Conservation (phyloP, 2,329 filamentous ascomycete species). For the Exophiala spinifera region DNA sequence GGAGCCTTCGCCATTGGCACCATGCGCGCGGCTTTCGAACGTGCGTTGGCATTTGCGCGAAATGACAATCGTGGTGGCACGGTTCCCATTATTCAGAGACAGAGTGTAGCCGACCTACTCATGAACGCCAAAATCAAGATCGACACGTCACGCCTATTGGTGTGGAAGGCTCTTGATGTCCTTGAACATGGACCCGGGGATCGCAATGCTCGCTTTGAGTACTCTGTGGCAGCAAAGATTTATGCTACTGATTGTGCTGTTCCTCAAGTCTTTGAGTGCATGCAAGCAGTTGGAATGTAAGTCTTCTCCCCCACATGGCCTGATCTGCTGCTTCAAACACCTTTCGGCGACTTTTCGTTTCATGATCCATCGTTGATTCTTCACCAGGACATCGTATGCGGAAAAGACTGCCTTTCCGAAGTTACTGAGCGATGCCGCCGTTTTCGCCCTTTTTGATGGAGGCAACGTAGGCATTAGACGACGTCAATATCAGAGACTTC, state of each 20-base stretch:
- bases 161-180: constrained; percentile 50
- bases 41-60: constrained; percentile 50
- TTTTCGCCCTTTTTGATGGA: constrained; percentile 51
- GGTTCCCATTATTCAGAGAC: constrained; percentile 45
- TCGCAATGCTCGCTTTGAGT: constrained; percentile 43
- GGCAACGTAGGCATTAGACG: constrained; percentile 54
- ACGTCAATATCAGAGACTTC: constrained; percentile 35
- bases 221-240: constrained; percentile 51
- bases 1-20: constrained; percentile 54
- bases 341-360: constrained; percentile 8
- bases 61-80: constrained; percentile 44
- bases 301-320: constrained; percentile 22
- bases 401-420: constrained; percentile 42
- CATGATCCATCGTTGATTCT: neutral
- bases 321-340: no score
- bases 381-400: constrained; percentile 36
- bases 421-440: constrained; percentile 45
- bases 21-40: constrained; percentile 53
- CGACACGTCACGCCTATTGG: constrained; percentile 49
- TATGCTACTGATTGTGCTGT: constrained; percentile 50
- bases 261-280: constrained; percentile 47
- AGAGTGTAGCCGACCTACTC: constrained; percentile 51
- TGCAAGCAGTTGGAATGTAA: constrained; percentile 52
- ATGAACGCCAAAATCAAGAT: constrained; percentile 51
- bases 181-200: constrained; percentile 43